Evolutionary conservation across 768 basidiomycete species (phyloP).

Genomic region (Lactifluus piperatus): DNA sequence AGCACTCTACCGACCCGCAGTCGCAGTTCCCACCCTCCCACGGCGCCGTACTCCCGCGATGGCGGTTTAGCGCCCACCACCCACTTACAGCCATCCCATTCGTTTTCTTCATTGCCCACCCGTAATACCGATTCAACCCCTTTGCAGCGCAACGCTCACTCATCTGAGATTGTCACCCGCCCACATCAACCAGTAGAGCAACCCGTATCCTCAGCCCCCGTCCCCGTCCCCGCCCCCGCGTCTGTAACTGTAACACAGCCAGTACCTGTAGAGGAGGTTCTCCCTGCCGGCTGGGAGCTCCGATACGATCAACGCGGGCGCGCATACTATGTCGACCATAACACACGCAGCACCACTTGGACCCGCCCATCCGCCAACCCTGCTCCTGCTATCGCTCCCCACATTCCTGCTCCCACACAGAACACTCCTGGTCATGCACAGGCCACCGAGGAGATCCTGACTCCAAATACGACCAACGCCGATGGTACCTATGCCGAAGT

Average conservation of each 20-base stretch:
- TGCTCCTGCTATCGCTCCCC: slow-evolving; percentile 23
- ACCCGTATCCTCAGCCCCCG: slow-evolving; percentile 1
- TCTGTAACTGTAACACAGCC: slow-evolving; percentile 24
- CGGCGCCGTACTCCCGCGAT: background rate
- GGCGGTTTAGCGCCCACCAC: slow-evolving; percentile 1
- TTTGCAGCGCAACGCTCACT: slow-evolving; percentile 7
- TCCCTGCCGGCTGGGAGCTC: slow-evolving; percentile 81
- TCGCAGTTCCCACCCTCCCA: slow-evolving; percentile 4
- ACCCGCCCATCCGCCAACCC: slow-evolving; percentile 38
- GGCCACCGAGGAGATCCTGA: background rate
- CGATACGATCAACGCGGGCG: slow-evolving; percentile 64
- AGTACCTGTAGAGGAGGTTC: slow-evolving; percentile 43
- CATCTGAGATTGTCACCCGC: background rate
- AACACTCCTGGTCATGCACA: background rate
- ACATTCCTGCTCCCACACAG: slow-evolving; percentile 17
- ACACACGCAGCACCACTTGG: slow-evolving; percentile 76
- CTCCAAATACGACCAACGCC: slow-evolving; percentile 19
- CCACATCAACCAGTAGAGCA: slow-evolving; percentile 2
- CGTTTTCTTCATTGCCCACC: slow-evolving; percentile 7
- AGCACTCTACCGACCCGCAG: slow-evolving; percentile 5
- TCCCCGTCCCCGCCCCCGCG: background rate
- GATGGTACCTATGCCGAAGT: slow-evolving; percentile 43
- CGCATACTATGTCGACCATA: slow-evolving; percentile 85
- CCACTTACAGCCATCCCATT: slow-evolving; percentile 12
- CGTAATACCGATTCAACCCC: slow-evolving; percentile 25